These are phyloP conservation scores for Wickerhamomyces alni DNA, from an alignment of 805 yeast species.

Conservation along the genomic window DNA sequence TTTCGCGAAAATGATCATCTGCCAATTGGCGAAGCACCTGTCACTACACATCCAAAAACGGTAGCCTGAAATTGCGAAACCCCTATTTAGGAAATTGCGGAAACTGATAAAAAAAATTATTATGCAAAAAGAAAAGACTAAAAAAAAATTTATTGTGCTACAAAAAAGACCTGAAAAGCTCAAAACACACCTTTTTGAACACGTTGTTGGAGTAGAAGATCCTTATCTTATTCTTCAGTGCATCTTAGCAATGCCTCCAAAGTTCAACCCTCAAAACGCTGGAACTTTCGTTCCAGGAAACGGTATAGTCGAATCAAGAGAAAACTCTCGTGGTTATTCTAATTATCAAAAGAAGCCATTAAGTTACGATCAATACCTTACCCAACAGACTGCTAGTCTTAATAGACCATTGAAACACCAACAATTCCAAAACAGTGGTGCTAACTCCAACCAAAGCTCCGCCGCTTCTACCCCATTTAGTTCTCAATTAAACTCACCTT, in stretches of 20 bases:
- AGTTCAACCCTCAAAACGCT: slow-evolving; percentile 30
- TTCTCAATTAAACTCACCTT: slow-evolving; percentile 29
- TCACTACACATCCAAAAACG: too few species aligned
- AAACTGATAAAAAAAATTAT: background rate
- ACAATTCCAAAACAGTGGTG: slow-evolving; percentile 3
- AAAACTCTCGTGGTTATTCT: slow-evolving; percentile 4
- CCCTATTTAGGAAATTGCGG: too few species aligned
- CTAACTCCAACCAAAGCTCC: slow-evolving; percentile 13
- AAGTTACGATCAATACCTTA: slow-evolving; percentile 21
- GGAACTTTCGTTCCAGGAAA: slow-evolving; percentile 25
- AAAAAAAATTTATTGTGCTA: background rate
- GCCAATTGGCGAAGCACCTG: too few species aligned
- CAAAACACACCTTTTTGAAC: background rate
- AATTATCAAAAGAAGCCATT: slow-evolving; percentile 17
- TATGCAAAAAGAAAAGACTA: background rate
- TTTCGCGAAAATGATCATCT: background rate
- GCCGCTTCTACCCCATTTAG: slow-evolving; percentile 19
- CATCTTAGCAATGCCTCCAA: slow-evolving; percentile 31
- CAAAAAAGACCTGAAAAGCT: background rate
- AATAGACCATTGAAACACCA: slow-evolving; percentile 13
- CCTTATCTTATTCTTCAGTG: background rate
- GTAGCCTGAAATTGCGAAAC: too few species aligned
- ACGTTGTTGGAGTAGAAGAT: background rate
- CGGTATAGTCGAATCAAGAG: slow-evolving; percentile 14
- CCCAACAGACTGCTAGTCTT: slow-evolving; percentile 8